Evolutionary conservation across 1,284 basidiomycete species (phyloP), one percentile per base, ranked within the genome.

Genomic region (Sanghuangporus baumii): DNA sequence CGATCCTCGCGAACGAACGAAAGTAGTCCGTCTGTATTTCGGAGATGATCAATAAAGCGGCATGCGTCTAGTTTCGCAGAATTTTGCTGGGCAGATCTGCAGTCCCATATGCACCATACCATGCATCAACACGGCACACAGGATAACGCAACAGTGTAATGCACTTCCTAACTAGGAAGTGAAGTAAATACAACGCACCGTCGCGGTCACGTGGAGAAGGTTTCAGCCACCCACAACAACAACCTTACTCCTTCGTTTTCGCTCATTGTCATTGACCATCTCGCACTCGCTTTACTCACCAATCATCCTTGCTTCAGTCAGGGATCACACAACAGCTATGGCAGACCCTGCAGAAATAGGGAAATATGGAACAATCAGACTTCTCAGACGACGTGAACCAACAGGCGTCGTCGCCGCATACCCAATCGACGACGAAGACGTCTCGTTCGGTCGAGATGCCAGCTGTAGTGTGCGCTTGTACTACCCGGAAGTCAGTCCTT

Each of bases 371-470:
- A 85, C 85, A 0, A 74, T 89, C 2, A 81, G 82, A 54, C 76
- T 88, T 47, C 76, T 88, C 70, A 87, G 85, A 66, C 74, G 76
- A 5, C 73, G 75, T 48, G 77, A 79, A 14, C 72, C 76, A 2
- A 72, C 79, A 51, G 72, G 72, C 2, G 72, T 79, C 9, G 74
- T 88, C 36, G 84, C 87, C 1, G 79, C 85, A 0, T 91, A 87
- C 66, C 87, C 87, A 11, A 84, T 91, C 68, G 88, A 91, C 74
- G 79, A 83, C 4, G 79, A 84, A 31, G 76, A 81, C 58, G 75
- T 89, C 57, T 87, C 87, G 0, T 85, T 90, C 72, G 88, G 88
- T 48, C 78, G 85, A 64, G 83, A 84, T 69, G 77, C 79, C 1
- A 72, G 73, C 2, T 89, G 88, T 69, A 81, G 82, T 65, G 82